Evolutionary conservation across 805 yeast species (phyloP).

Genomic region (Starmerella sirachaensis): DNA sequence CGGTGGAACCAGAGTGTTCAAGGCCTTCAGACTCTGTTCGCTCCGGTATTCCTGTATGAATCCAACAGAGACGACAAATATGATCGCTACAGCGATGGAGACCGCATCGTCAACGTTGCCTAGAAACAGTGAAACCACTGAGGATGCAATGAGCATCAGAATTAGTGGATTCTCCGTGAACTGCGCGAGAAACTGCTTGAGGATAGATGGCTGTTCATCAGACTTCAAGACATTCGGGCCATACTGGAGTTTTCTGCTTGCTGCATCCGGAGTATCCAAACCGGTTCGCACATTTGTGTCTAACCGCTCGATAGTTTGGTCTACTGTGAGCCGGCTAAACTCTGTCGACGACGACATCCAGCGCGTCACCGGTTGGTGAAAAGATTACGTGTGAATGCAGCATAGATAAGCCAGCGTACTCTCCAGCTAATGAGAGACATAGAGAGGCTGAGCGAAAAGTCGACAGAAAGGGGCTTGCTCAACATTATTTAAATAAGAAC

Average conservation of each 20-base stretch:
- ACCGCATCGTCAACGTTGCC: constrained; percentile 95
- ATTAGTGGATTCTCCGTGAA: constrained; percentile 89
- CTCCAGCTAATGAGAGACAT: no score
- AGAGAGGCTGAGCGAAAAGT: no score
- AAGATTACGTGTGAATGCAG: no score
- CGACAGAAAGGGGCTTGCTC: no score
- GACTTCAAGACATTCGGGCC: constrained; percentile 77
- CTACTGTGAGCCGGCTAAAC: constrained; percentile 49
- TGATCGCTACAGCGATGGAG: constrained; percentile 82
- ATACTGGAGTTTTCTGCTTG: constrained; percentile 56
- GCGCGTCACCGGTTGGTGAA: background rate
- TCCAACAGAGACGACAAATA: constrained; percentile 92
- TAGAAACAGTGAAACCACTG: constrained; percentile 74
- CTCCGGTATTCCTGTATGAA: constrained; percentile 95
- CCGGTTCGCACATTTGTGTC: constrained; percentile 54
- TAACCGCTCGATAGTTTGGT: constrained; percentile 52
- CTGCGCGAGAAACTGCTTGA: constrained; percentile 61
- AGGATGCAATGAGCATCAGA: constrained; percentile 77
- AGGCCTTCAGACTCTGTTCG: constrained; percentile 86
- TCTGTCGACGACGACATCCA: constrained; percentile 45
- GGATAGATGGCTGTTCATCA: constrained; percentile 58
- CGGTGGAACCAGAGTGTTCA: constrained; percentile 91
- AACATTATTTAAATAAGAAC: no score
- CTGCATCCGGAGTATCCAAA: constrained; percentile 55
- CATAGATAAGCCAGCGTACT: no score